Base-by-base conservation (phyloP, 768 basidiomycete species). In the Leccinum sublutescens region DNA sequence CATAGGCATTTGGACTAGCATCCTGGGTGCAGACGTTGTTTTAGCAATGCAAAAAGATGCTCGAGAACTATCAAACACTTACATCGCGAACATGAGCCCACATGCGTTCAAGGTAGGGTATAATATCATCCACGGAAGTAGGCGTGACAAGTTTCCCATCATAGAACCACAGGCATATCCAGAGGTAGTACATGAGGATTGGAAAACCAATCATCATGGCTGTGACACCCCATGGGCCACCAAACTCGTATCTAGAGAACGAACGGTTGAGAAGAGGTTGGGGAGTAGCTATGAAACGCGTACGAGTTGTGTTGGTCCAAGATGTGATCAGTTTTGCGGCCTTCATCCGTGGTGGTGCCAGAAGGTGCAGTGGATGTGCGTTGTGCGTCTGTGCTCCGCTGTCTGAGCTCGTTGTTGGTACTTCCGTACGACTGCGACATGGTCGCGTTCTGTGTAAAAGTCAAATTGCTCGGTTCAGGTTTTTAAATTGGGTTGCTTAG, bases 141-240 rank as follows among this genome's bases (percentile, higher is more conserved):
- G 94, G 95, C 62, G 80, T 73, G 8, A 89, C 84, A 36, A 95
- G 78, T 63, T 82, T 82, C 45, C 97, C 97, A 64, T 97, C 89
- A 70, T 98, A 95, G 75, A 95, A 96, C 86, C 89, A 93, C 36
- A 98, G 82, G 70, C 97, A 99, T 59, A 93, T 93, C 93, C 94
- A 98, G 62, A 98, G 84, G 78, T 98, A 99, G 75, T 97, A 99
- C 95, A 99, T 98, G 61, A 98, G 81, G 25, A 89, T 74, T 0
- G 97, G 97, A 71, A 99, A 99, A 50, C 90, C 88, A 19, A 87
- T 80, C 90, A 99, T 98, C 77, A 99, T 98, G 12, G 89, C 90
- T 11, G 85, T 74, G 27, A 95, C 94, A 49, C 96, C 97, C 76
- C 82, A 81, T 45, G 96, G 95, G 3, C 96, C 96, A 63, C 97